phyloP scores from a whole-genome alignment of 2,329 filamentous ascomycete genomes.

The Cladorrhinum sp. region DNA sequence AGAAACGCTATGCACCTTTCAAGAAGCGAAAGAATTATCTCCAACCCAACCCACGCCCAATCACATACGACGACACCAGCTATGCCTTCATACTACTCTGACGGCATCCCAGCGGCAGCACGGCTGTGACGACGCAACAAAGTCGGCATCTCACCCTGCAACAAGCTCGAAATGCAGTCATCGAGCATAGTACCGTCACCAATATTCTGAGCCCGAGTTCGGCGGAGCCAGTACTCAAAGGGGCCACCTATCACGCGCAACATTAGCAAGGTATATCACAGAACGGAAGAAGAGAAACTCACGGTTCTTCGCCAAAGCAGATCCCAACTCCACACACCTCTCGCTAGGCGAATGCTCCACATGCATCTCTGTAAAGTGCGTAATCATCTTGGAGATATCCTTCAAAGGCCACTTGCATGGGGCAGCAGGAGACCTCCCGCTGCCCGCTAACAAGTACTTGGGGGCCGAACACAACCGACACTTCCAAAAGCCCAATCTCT shows the following conservation, averaged over 20 bases:
- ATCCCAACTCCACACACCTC: constrained; percentile 43
- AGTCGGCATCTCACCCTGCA: constrained; percentile 37
- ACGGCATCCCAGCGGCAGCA: constrained; percentile 29
- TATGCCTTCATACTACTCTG: constrained; percentile 7
- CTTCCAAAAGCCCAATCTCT: constrained; percentile 47
- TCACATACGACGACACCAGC: too few relatives aligned
- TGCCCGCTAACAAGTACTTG: constrained; percentile 42
- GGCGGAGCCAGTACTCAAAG: constrained; percentile 47
- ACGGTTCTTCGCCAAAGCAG: constrained; percentile 42
- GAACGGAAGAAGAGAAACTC: constrained; percentile 23
- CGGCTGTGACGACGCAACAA: constrained; percentile 33
- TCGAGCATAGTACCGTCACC: constrained; percentile 36
- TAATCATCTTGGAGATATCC: constrained; percentile 46
- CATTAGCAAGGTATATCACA: constrained; percentile 3
- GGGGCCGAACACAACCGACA: constrained; percentile 43
- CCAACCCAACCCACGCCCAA: too few relatives aligned
- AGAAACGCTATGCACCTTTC: neutral
- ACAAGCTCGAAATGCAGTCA: constrained; percentile 36
- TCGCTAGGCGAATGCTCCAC: constrained; percentile 42
- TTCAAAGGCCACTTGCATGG: constrained; percentile 48
- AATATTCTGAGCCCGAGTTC: constrained; percentile 39
- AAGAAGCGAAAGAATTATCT: neutral
- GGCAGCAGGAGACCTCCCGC: constrained; percentile 40
- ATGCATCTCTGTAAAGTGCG: constrained; percentile 47
- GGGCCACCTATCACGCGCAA: constrained; percentile 36